These are phyloP conservation scores for Aspergillus sclerotialis DNA, from an alignment of 2,329 filamentous ascomycete genomes.

Conservation along the genomic window DNA sequence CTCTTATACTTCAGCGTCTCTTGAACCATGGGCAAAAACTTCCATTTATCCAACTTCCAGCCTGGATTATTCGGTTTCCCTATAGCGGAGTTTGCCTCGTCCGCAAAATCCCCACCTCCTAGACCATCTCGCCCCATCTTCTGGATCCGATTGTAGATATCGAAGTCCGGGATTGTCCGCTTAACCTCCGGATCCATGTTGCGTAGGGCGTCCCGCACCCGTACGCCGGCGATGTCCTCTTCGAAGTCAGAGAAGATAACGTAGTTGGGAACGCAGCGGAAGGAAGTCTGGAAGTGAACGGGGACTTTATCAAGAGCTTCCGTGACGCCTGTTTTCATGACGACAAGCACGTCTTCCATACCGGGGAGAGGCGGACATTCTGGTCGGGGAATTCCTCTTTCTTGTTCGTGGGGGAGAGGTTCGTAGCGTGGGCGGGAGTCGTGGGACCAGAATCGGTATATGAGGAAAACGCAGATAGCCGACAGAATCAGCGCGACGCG, in stretches of 20 bases:
- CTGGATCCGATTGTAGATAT: conserved; percentile 44
- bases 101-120: conserved; percentile 27
- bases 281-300: conserved; percentile 46
- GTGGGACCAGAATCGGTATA: conserved; percentile 53
- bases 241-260: conserved; percentile 54
- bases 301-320: conserved; percentile 51
- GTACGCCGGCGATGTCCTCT: conserved; percentile 43
- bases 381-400: background rate
- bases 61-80: conserved; percentile 42
- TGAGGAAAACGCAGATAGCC: conserved; percentile 50
- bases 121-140: conserved; percentile 38
- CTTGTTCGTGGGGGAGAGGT: conserved; percentile 6
- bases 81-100: conserved; percentile 31
- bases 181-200: conserved; percentile 34
- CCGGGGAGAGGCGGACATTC: conserved; percentile 32
- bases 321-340: conserved; percentile 53
- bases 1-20: conserved; percentile 39
- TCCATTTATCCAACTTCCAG: conserved; percentile 53
- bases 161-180: conserved; percentile 38
- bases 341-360: conserved; percentile 48
- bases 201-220: conserved; percentile 45
- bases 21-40: conserved; percentile 50
- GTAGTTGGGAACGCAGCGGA: conserved; percentile 49
- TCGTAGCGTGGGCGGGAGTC: conserved; percentile 37
- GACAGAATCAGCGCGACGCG: conserved; percentile 45